Percentiles rank a stretch among this genome's conserved stretches.
phyloP scores from a whole-genome alignment of 441 rosid species.

The Adansonia madagascariensis region DNA sequence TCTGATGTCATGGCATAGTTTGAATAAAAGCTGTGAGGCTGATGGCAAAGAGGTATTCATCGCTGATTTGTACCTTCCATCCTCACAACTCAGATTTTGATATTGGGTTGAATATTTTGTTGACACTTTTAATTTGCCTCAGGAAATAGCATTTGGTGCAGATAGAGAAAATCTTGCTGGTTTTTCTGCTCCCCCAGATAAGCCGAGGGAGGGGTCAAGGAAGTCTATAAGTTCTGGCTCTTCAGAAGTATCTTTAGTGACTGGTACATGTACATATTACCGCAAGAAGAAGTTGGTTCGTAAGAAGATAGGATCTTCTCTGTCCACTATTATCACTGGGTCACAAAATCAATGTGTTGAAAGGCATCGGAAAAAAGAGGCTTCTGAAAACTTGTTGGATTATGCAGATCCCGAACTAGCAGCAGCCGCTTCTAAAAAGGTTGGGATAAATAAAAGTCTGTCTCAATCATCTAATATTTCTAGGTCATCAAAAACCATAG shows the following conservation, averaged over 20 bases:
- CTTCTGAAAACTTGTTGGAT: conserved; percentile 33
- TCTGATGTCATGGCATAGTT: conserved; percentile 42
- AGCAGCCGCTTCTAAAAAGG: conserved; percentile 43
- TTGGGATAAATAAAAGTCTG: conserved; percentile 35
- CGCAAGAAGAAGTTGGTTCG: conserved; percentile 53
- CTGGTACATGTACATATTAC: conserved; percentile 54
- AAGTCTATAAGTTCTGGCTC: conserved; percentile 27
- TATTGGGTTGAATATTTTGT: conserved; percentile 4
- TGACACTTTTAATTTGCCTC: conserved; percentile 29
- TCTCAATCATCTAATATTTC: conserved; percentile 40
- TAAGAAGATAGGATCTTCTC: conserved; percentile 52
- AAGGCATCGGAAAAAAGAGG: conserved; percentile 44
- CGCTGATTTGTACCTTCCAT: conserved; percentile 7
- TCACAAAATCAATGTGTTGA: conserved; percentile 37
- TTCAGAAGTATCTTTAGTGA: conserved; percentile 34
- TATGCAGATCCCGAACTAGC: conserved; percentile 29
- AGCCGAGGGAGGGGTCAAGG: conserved; percentile 36
- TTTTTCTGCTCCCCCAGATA: conserved; percentile 23
- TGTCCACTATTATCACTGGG: conserved; percentile 36
- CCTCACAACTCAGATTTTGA: not conserved
- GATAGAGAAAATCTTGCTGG: conserved; percentile 26
- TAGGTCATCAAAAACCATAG: conserved; percentile 37
- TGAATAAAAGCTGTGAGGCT: conserved; percentile 31
- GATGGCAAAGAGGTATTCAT: conserved; percentile 39
- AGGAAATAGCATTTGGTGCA: conserved; percentile 39